phyloP scores from a whole-genome alignment of 164 flowering plant species.

The Kalanchoe fedtschenkoi region DNA sequence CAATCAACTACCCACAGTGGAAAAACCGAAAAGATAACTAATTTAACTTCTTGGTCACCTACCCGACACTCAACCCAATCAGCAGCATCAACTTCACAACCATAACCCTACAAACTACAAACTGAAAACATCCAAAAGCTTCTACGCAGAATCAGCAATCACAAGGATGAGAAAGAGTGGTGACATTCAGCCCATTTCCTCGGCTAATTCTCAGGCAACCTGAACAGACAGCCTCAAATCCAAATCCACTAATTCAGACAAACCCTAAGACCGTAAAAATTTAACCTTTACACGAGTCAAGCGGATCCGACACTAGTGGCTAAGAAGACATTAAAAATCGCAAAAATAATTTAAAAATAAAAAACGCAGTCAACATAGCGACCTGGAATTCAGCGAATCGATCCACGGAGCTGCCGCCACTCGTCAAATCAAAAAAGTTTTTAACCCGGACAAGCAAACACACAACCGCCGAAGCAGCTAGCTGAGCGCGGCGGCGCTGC shows the following conservation, averaged over 20 bases:
- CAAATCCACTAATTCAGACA: background rate
- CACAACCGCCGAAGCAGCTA: background rate
- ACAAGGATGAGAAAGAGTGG: background rate
- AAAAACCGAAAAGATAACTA: too few relatives aligned
- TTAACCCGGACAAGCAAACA: background rate
- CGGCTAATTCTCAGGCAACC: background rate
- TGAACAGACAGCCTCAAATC: background rate
- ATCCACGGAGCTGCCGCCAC: background rate
- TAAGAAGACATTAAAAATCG: background rate
- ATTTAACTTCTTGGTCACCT: too few relatives aligned
- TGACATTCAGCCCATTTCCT: background rate
- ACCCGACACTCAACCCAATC: too few relatives aligned
- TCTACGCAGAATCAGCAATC: background rate
- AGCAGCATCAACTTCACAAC: too few relatives aligned
- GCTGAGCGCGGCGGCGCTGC: background rate
- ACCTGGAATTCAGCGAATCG: background rate
- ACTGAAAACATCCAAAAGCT: too few relatives aligned
- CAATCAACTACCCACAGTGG: too few relatives aligned
- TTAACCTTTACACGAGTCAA: background rate
- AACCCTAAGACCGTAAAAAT: background rate
- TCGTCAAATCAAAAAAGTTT: background rate
- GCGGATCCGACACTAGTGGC: background rate
- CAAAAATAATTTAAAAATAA: too few relatives aligned
- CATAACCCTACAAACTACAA: too few relatives aligned
- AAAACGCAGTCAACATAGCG: background rate